Conservation (phyloP, 352 stramenopile species). For the Pseudoperonospora humuli region DNA sequence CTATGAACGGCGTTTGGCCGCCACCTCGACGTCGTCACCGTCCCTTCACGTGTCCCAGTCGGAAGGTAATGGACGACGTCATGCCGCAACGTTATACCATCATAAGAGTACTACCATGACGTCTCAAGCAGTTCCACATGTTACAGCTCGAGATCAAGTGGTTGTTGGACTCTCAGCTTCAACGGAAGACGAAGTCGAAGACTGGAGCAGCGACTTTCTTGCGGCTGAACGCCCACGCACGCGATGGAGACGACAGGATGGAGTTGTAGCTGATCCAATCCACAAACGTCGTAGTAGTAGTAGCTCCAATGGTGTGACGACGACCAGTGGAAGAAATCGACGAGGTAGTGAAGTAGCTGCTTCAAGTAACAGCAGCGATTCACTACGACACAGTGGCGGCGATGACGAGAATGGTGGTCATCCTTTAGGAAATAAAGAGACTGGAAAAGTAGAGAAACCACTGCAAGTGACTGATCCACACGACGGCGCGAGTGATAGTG, state of each 20-base stretch:
- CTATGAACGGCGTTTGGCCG: too few relatives aligned
- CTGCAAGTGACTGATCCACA: background rate
- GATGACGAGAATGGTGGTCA: slow-evolving; percentile 14
- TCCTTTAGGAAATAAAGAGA: too few relatives aligned
- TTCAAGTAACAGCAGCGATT: slow-evolving; percentile 12
- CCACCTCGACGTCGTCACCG: too few relatives aligned
- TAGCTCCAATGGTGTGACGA: slow-evolving; percentile 13
- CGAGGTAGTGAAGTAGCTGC: slow-evolving; percentile 11
- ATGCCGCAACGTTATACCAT: slow-evolving; percentile 13
- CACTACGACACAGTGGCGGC: slow-evolving; percentile 14
- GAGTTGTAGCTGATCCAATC: slow-evolving; percentile 18
- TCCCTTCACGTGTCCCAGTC: too few relatives aligned
- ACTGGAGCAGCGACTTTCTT: slow-evolving; percentile 67
- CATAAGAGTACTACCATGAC: slow-evolving; percentile 7
- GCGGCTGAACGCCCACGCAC: background rate
- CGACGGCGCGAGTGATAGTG: slow-evolving; percentile 10
- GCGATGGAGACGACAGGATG: slow-evolving; percentile 37
- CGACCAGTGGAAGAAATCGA: slow-evolving; percentile 3
- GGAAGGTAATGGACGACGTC: slow-evolving; percentile 2
- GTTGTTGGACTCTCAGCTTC: slow-evolving; percentile 66
- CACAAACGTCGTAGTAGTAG: slow-evolving; percentile 28
- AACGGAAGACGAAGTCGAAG: slow-evolving; percentile 59
- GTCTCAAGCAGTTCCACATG: background rate
- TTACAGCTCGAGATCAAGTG: slow-evolving; percentile 37
- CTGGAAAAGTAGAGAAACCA: background rate